Evolutionary conservation across 257 asterid species (phyloP).

Genomic region (Lycium barbarum): DNA sequence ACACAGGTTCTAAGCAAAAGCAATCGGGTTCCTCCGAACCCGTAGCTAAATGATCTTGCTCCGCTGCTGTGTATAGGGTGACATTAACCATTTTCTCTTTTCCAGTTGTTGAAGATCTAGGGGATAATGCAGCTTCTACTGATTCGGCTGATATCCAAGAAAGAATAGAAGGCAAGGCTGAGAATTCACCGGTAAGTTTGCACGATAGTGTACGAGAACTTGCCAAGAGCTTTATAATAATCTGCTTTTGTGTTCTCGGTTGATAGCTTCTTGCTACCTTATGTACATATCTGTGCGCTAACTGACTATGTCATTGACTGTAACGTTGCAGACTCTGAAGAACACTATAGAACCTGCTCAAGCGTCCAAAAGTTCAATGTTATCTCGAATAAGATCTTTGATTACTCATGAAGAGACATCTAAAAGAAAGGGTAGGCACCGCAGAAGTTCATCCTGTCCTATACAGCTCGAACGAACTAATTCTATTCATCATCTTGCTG

Average conservation of each 20-base stretch:
- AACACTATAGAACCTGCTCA: conserved; percentile 40
- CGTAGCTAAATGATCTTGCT: too few species aligned
- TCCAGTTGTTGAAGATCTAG: conserved; percentile 48
- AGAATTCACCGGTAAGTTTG: conserved; percentile 49
- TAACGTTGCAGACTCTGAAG: conserved; percentile 43
- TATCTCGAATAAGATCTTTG: conserved; percentile 66
- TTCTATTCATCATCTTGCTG: conserved; percentile 36
- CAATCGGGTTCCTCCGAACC: too few species aligned
- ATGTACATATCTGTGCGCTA: neutral
- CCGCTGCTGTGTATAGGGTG: neutral
- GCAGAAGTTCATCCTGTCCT: conserved; percentile 62
- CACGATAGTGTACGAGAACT: neutral
- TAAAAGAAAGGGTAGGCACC: conserved; percentile 56
- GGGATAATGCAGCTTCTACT: conserved; percentile 5
- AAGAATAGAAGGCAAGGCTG: conserved; percentile 28
- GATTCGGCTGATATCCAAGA: conserved; percentile 40
- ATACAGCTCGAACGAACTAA: conserved; percentile 31
- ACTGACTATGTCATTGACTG: neutral
- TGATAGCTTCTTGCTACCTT: neutral
- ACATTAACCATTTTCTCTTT: neutral
- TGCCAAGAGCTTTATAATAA: neutral
- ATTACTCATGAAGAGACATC: conserved; percentile 57
- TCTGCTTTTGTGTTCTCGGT: neutral
- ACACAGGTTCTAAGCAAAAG: too few species aligned
- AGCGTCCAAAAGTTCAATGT: conserved; percentile 65